phyloP scores from a whole-genome alignment of 176 grass and related monocot genomes.

The Eleusine coracana region DNA sequence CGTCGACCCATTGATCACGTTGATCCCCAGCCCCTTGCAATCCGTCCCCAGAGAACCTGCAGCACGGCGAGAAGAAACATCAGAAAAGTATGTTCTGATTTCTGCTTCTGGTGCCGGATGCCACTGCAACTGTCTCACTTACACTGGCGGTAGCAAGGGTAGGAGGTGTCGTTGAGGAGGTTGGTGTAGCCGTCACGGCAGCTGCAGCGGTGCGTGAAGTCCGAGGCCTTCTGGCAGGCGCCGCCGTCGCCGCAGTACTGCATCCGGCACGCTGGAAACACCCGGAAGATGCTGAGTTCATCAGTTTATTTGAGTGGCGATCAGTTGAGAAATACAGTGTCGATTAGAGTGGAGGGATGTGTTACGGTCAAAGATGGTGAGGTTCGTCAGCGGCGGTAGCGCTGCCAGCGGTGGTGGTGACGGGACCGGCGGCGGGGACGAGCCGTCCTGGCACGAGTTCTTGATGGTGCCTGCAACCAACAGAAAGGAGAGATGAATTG shows the following conservation, averaged over 20 bases:
- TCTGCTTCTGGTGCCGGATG: background rate
- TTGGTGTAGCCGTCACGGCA: conserved; percentile 58
- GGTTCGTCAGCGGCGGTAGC: conserved; percentile 2
- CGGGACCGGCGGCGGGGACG: background rate
- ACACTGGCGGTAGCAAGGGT: conserved; percentile 61
- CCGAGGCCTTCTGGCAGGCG: conserved; percentile 45
- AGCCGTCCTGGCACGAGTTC: conserved; percentile 35
- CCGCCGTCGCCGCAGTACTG: conserved; percentile 62
- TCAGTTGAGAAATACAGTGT: background rate
- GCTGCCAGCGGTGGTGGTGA: background rate
- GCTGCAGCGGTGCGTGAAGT: conserved; percentile 39
- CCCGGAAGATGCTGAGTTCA: too few species aligned
- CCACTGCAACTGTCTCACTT: background rate
- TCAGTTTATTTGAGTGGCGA: too few species aligned
- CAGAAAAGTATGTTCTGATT: background rate
- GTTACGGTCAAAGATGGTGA: conserved; percentile 48
- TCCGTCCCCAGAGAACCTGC: conserved; percentile 54
- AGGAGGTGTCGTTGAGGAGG: conserved; percentile 47
- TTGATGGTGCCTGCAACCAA: conserved; percentile 51
- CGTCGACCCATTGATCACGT: conserved; percentile 39
- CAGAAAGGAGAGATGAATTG: background rate
- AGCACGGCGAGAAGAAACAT: background rate
- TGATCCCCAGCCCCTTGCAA: conserved; percentile 53
- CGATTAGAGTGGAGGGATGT: background rate
- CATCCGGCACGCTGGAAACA: conserved; percentile 46